Base-by-base conservation (phyloP, 140 eudicot species). In the Stevia rebaudiana region DNA sequence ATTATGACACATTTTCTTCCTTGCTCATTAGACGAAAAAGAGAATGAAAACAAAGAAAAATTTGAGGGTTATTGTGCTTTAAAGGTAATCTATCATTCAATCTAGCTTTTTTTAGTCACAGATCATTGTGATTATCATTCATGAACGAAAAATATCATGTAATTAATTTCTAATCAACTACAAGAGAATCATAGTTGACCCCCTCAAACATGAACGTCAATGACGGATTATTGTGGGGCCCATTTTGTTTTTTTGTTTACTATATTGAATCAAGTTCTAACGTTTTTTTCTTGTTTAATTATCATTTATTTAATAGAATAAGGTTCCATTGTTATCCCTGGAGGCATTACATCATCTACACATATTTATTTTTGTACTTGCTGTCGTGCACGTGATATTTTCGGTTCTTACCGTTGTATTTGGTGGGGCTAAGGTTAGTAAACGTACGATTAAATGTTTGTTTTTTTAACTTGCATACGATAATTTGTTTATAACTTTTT, bases 321-420 rank as follows among this genome's bases (percentile, higher is more conserved):
- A 84, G 74, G 96, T 87, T 54, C 98, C 96, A 13, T 49, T 87
- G 66, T 57, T 91, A 69, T 88, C 96, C 3, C 72, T 71, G 6
- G 96, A 84, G 75, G 92, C 83, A 30, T 23, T 87, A 63, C 98
- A 91, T 81, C 96, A 91, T 83, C 87, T 91, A 19, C 98, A 91
- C 67, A 87, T 91, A 63, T 91, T 91, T 78, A 87, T 91, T 67
- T 91, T 91, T 71, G 85, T 91, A 43, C 85, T 91, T 44, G 98
- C 98, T 24, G 63, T 91, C 48, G 98, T 91, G 62, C 98, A 91
- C 28, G 95, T 87, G 54, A 78, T 86, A 0, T 87, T 80, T 73
- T 84, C 89, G 69, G 91, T 75, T 62, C 88, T 91, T 76, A 91
- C 96, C 11, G 68, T 75, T 72, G 82, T 91, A 37, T 84, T 87